These are phyloP conservation scores for Dissoconium aciculare DNA, from an alignment of 2,329 filamentous ascomycete species.

Conservation along the genomic window DNA sequence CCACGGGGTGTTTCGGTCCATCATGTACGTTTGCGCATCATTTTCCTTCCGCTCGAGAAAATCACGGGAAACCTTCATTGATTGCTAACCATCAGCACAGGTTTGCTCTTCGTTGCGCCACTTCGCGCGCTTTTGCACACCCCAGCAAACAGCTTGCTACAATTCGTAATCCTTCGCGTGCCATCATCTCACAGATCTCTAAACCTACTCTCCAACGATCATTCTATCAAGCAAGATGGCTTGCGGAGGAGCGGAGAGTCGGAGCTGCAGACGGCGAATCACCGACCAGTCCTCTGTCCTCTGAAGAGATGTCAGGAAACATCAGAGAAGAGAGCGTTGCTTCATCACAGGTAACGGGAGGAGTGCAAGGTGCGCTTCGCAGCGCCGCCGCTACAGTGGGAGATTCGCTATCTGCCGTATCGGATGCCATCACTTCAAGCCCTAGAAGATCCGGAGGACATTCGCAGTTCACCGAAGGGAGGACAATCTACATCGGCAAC, in stretches of 20 bases:
- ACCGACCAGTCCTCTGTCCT: too few relatives aligned
- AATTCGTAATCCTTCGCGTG: constrained; percentile 17
- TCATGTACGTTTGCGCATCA: too few relatives aligned
- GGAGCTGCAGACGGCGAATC: constrained; percentile 7
- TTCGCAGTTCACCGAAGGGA: constrained; percentile 21
- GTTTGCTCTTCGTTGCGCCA: constrained; percentile 44
- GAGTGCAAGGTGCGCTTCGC: too few relatives aligned
- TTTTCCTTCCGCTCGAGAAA: too few relatives aligned
- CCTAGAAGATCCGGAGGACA: constrained; percentile 24
- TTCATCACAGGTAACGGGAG: too few relatives aligned
- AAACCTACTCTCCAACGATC: constrained; percentile 25
- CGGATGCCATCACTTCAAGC: too few relatives aligned
- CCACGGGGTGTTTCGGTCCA: too few relatives aligned
- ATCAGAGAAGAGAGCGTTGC: too few relatives aligned
- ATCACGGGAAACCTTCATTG: too few relatives aligned
- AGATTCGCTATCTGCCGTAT: neutral
- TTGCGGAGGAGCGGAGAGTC: constrained; percentile 27
- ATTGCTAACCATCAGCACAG: too few relatives aligned
- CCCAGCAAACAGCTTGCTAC: constrained; percentile 31
- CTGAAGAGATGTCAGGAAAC: too few relatives aligned
- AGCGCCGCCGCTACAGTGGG: neutral
- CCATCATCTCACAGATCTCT: constrained; percentile 16
- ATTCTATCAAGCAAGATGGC: constrained; percentile 26
- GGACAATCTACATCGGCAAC: constrained; percentile 51
- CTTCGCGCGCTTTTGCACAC: constrained; percentile 38